Evolutionary conservation across 148 eudicot species (phyloP), one percentile per base, ranked within the genome.

Genomic region (Arbutus unedo): DNA sequence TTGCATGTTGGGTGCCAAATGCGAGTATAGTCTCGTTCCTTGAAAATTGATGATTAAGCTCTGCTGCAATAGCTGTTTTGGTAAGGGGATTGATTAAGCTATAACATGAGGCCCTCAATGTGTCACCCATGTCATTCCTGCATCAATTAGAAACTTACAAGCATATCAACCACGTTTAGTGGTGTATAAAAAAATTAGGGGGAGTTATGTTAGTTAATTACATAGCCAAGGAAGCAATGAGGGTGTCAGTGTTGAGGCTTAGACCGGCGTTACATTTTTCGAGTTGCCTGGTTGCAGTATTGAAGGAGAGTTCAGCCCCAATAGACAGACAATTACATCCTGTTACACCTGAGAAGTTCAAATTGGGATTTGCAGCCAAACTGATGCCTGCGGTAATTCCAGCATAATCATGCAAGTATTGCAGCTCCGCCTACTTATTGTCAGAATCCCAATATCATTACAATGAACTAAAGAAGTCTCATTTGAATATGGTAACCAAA

Each of bases 261-360:
- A 85, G 74, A 47, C 87, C 87, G 25, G 79, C 84, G 15, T 82
- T 51, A 70, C 25, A 82, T 59, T 82, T 78, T 23, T 79, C 56
- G 11, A 78, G 23, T 77, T 48, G 59, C 14, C 66, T 38, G 5
- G 72, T 82, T 6, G 38, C 74, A 8, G 25, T 59, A 62, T 78
- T 81, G 53, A 78, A 82, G 8, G 74, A 76, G 57, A 85, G 11
- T 51, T 82, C 79, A 16, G 84, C 23, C 3, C 84, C 84, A 3
- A 78, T 43, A 8, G 64, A 77, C 62, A 68, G 16, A 19, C 59
- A 47, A 9, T 74, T 23, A 43, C 14, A 77, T 78, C 87, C 87
- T 18, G 62, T 0, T 15, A 78, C 87, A 59, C 53, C 85, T 91
- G 19, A 94, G 96, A 89, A 92, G 88, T 19, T 98, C 93, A 1